These are phyloP conservation scores for Auxenochlorella pyrenoidosa DNA, from an alignment of 139 green algal species.

Conservation along the genomic window DNA sequence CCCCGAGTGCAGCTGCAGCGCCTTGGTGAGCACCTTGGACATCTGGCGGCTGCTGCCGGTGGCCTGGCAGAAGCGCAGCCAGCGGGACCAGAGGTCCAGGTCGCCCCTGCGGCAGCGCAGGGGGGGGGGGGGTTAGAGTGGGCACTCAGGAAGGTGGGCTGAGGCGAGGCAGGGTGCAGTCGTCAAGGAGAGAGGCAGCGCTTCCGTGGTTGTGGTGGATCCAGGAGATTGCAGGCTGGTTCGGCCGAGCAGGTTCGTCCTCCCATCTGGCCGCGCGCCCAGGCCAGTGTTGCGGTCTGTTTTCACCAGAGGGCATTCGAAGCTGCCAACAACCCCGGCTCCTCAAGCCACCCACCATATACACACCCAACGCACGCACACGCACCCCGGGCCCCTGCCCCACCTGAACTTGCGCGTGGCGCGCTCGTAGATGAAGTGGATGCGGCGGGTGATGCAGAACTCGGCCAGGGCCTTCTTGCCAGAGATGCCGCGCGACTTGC, in stretches of 20 bases:
- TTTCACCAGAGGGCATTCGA: no score
- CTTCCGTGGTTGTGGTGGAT: no score
- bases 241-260: no score
- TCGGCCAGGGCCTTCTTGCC: constrained; percentile 74
- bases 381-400: not conserved
- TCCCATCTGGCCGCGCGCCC: no score
- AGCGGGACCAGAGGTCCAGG: constrained; percentile 86
- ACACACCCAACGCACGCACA: no score
- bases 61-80: constrained; percentile 82
- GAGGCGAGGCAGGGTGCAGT: not conserved
- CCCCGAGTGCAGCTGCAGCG: constrained; percentile 86
- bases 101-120: constrained; percentile 68
- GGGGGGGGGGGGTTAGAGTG: no score
- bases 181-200: not conserved
- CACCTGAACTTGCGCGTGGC: constrained; percentile 85
- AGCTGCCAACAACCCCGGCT: no score
- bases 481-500: constrained; percentile 50
- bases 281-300: no score
- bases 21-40: constrained; percentile 79
- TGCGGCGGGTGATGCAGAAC: constrained; percentile 69
- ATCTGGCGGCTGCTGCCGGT: constrained; percentile 68
- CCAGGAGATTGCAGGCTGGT: no score
- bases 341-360: no score
- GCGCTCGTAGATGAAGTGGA: constrained; percentile 94
- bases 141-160: not conserved